Evolutionary conservation across 2,329 filamentous ascomycete species (phyloP), one percentile per base, ranked within the genome.

Genomic region (Apiospora kogelbergensis): DNA sequence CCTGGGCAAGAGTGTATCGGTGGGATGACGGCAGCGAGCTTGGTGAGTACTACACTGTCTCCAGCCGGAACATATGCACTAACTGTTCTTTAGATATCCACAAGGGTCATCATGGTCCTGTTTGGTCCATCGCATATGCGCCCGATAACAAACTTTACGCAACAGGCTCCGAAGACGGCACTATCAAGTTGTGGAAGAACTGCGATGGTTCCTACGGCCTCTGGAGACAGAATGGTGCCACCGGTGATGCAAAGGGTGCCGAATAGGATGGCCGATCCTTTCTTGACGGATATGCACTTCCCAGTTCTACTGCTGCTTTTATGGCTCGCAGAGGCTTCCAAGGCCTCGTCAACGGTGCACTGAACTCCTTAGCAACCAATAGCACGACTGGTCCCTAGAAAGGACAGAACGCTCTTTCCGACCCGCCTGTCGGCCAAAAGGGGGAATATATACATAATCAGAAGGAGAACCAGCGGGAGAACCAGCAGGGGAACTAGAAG

Each of bases 91-190:
- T 71, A 91, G 96, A 98, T 79, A 91, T 95, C 15, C 93, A 97
- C 83, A 98, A 98, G 81, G 96, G 96, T 30, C 96, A 99, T 75
- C 96, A 99, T 77, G 96, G 96, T 1, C 95, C 95, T 1, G 96
- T 99, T 71, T 99, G 96, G 96, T 97, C 94, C 6, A 90, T 97
- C 70, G 91, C 92, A 68, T 99, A 97, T 81, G 96, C 95, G 0
- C 96, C 96, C 0, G 96, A 99, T 77, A 95, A 95, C 63, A 98
- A 97, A 78, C 84, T 99, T 9, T 99, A 98, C 78, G 96, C 95
- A 1, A 99, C 96, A 1, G 96, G 93, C 40, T 98, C 95, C 65
- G 96, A 99, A 79, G 96, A 99, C 76, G 96, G 96, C 48, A 99
- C 96, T 0, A 97, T 99, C 80, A 99, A 99, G 83, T 85, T 99